phyloP scores from a whole-genome alignment of 2,329 filamentous ascomycete species.

The Blastomyces parvus region DNA sequence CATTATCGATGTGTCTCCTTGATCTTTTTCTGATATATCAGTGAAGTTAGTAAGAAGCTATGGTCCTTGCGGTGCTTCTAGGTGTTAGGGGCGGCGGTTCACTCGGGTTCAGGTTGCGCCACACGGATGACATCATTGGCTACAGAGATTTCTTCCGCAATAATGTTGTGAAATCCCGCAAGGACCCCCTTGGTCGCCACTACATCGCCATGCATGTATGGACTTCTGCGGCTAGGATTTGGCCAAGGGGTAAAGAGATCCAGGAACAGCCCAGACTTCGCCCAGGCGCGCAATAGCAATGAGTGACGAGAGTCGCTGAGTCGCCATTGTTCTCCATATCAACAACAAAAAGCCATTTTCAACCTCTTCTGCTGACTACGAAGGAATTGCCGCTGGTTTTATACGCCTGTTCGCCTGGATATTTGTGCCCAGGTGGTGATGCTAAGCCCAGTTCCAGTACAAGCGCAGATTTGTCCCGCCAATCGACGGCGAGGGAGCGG shows the following conservation, averaged over 20 bases:
- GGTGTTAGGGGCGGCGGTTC: no score
- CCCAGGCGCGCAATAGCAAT: no score
- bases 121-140: neutral
- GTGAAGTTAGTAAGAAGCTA: no score
- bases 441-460: constrained; percentile 2
- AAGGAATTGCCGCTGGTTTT: no score
- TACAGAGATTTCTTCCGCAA: neutral
- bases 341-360: neutral
- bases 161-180: neutral
- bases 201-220: neutral
- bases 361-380: no score
- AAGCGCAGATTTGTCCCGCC: neutral
- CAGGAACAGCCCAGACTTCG: neutral
- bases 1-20: neutral
- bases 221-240: neutral
- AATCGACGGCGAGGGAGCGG: neutral
- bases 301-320: neutral
- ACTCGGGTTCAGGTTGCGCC: neutral
- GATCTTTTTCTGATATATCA: no score
- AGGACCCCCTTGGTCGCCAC: neutral
- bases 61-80: neutral
- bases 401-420: neutral
- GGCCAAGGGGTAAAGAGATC: neutral
- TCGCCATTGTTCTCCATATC: neutral
- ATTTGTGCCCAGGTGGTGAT: no score